Evolutionary conservation across 495 filamentous ascomycete species (phyloP).

Genomic region (Glutinoglossum americanum): DNA sequence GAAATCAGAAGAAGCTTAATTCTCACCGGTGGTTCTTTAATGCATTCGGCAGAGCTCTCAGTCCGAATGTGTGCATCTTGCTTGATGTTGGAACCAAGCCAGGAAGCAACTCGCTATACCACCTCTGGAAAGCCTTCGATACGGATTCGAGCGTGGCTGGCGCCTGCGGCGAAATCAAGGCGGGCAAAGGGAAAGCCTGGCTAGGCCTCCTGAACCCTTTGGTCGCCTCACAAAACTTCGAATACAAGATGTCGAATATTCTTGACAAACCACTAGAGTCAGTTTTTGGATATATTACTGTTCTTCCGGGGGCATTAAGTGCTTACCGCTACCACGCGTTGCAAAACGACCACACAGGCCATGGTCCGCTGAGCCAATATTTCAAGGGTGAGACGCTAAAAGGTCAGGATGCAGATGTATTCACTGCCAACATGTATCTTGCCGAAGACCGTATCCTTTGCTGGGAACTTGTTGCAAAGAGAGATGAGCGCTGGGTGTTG

Average conservation of each 20-base stretch:
- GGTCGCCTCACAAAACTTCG: conserved; percentile 94
- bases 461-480: conserved; percentile 95
- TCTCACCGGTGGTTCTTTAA: conserved; percentile 99
- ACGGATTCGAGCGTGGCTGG: conserved; percentile 91
- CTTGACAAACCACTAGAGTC: conserved; percentile 93
- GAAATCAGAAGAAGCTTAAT: conserved; percentile 95
- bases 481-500: conserved; percentile 85
- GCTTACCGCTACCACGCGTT: conserved; percentile 94
- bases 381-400: conserved; percentile 98
- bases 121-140: conserved; percentile 98
- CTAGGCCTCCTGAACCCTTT: conserved; percentile 78
- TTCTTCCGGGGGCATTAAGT: conserved; percentile 80
- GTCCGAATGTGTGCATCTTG: conserved; percentile 89
- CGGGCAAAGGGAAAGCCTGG: conserved; percentile 71
- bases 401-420: conserved; percentile 92
- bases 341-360: conserved; percentile 89
- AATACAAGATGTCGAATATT: conserved; percentile 99
- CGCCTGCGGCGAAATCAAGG: conserved; percentile 92
- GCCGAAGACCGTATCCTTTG: conserved; percentile 97
- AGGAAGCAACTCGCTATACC: conserved; percentile 70
- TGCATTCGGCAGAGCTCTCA: conserved; percentile 79
- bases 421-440: conserved; percentile 98
- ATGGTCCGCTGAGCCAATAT: conserved; percentile 91
- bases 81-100: conserved; percentile 92
- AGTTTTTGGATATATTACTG: conserved; percentile 95